These are phyloP conservation scores for Bryoglossum gracile DNA, from an alignment of 495 filamentous ascomycete species.

Conservation along the genomic window DNA sequence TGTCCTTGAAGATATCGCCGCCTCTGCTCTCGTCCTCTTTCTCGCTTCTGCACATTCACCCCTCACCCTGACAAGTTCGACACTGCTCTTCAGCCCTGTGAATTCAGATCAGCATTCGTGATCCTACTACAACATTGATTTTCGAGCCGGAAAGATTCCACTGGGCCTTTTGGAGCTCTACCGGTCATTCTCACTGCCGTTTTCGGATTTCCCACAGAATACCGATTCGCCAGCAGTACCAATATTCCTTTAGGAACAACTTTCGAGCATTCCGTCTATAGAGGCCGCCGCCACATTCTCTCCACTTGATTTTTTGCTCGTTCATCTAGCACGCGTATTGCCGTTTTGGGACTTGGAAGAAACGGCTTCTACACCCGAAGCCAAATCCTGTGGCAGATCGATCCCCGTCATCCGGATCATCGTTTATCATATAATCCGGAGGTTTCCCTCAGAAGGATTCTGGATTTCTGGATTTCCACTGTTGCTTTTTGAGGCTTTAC, in stretches of 20 bases:
- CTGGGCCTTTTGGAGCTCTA: too few relatives aligned
- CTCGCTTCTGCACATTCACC: not conserved
- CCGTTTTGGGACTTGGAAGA: not conserved
- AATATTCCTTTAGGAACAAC: not conserved
- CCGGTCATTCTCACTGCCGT: too few relatives aligned
- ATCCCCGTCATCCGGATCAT: not conserved
- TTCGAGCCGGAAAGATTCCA: too few relatives aligned
- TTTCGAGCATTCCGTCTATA: not conserved
- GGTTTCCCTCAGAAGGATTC: not conserved
- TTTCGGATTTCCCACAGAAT: not conserved
- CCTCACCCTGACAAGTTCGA: not conserved
- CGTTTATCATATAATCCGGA: not conserved
- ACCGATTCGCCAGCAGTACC: not conserved
- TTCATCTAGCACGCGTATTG: not conserved
- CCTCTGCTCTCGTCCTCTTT: not conserved
- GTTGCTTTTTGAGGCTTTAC: not conserved
- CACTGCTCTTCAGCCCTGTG: not conserved
- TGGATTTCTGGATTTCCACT: not conserved
- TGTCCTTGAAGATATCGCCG: not conserved
- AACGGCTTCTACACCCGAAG: not conserved
- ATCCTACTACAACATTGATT: not conserved
- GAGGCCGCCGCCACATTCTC: not conserved
- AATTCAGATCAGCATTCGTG: not conserved
- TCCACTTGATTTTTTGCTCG: not conserved
- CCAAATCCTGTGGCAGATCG: not conserved